Evolutionary conservation across 1,284 basidiomycete genomes (phyloP).

Genomic region (Malassezia furfur): DNA sequence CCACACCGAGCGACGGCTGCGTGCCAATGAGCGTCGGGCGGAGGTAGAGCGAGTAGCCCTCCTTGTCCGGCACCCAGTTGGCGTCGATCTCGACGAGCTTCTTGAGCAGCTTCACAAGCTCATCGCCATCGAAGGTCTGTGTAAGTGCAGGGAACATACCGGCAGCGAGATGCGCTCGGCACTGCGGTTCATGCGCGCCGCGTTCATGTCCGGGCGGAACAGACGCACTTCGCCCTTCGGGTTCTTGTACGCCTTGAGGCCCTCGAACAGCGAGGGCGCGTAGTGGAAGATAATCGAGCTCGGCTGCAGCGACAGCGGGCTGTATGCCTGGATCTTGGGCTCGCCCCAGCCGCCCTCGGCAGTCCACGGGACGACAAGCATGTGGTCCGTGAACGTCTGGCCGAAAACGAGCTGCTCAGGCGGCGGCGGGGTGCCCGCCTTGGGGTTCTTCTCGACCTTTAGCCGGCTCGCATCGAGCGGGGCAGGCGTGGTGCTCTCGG

Average conservation of each 20-base stretch:
- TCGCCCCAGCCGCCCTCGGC: conserved; percentile 65
- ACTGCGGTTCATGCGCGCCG: conserved; percentile 66
- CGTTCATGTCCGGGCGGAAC: conserved; percentile 96
- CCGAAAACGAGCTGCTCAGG: conserved; percentile 53
- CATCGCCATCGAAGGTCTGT: conserved; percentile 65
- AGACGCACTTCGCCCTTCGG: conserved; percentile 68
- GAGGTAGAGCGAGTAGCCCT: conserved; percentile 84
- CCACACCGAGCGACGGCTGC: conserved; percentile 75
- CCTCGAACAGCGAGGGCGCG: conserved; percentile 79
- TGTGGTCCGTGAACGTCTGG: conserved; percentile 70
- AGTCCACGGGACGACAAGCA: conserved; percentile 77
- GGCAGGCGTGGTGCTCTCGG: background rate
- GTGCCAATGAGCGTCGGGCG: conserved; percentile 78
- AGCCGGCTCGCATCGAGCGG: conserved; percentile 14
- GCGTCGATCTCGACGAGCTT: conserved; percentile 76
- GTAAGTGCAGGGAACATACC: conserved; percentile 51
- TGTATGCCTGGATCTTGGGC: conserved; percentile 75
- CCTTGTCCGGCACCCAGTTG: conserved; percentile 81
- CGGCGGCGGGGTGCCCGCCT: conserved; percentile 49
- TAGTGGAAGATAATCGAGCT: conserved; percentile 86
- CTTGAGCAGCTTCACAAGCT: conserved; percentile 75
- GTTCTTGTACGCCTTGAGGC: conserved; percentile 88
- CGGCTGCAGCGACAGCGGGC: conserved; percentile 66
- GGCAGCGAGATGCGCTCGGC: conserved; percentile 63
- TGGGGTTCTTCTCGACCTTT: conserved; percentile 17